Conservation (phyloP, 2,329 filamentous ascomycete genomes). For the Dryadomyces quercivorus region DNA sequence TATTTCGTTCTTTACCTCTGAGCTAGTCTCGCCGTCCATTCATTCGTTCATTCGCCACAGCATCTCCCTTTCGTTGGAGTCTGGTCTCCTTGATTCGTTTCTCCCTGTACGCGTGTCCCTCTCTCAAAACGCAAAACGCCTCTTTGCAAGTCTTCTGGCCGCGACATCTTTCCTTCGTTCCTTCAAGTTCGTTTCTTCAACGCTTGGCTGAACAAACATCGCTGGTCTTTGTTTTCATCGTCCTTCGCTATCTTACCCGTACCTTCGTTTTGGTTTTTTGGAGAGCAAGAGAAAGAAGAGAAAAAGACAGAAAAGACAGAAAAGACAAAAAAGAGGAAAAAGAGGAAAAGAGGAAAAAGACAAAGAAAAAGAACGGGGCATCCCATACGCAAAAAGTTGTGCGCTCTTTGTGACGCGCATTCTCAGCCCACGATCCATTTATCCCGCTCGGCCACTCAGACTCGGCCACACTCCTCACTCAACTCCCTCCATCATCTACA, state of each 20-base stretch:
- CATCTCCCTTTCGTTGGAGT: neutral
- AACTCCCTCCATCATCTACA: neutral
- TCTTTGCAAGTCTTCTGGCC: neutral
- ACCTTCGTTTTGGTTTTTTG: neutral
- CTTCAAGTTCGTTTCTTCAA: neutral
- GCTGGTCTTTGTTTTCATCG: neutral
- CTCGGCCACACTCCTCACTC: neutral
- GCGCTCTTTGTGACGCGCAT: too few relatives aligned
- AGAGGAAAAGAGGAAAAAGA: neutral
- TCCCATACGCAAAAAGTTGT: too few relatives aligned
- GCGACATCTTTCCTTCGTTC: too few relatives aligned
- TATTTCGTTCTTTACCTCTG: slow-evolving; percentile 1
- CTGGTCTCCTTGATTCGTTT: neutral
- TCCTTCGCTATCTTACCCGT: neutral
- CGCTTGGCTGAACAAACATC: neutral
- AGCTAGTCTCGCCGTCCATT: slow-evolving; percentile 4
- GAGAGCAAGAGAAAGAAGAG: neutral
- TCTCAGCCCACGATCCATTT: too few relatives aligned
- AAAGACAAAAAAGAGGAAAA: neutral
- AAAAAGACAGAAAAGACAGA: neutral
- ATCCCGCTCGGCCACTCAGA: too few relatives aligned
- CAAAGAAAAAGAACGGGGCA: too few relatives aligned
- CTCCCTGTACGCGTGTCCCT: neutral
- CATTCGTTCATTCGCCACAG: neutral
- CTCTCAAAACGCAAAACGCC: neutral